phyloP scores from a whole-genome alignment of 495 filamentous ascomycete genomes.

The Daldinia concentrica region DNA sequence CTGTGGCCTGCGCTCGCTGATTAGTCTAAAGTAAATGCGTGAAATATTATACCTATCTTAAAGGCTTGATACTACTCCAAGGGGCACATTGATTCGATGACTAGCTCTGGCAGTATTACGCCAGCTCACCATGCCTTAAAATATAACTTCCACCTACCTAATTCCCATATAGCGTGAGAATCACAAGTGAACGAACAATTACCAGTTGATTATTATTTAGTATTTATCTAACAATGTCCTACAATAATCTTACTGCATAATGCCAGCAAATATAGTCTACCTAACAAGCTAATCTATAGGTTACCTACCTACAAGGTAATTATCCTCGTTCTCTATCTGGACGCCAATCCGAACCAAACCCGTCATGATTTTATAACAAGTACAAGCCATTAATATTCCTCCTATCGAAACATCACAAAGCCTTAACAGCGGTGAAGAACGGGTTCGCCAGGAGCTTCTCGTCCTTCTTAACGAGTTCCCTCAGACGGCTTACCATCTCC shows the following conservation, averaged over 20 bases:
- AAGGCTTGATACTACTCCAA: not conserved
- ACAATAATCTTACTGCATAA: conserved; percentile 1
- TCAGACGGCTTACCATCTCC: conserved; percentile 82
- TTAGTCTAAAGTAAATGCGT: not conserved
- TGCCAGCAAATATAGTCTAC: conserved; percentile 10
- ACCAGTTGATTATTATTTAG: conserved; percentile 5
- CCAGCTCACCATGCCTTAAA: not conserved
- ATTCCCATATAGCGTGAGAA: not conserved
- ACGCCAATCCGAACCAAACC: conserved; percentile 28
- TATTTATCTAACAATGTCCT: conserved; percentile 5
- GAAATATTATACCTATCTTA: not conserved
- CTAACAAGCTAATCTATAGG: conserved; percentile 22
- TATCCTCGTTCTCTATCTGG: conserved; percentile 1
- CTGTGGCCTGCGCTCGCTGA: not conserved
- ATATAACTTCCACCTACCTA: not conserved
- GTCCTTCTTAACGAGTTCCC: conserved; percentile 78
- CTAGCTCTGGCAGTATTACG: not conserved
- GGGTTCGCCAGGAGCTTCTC: conserved; percentile 78
- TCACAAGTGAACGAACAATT: not conserved
- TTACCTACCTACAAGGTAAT: conserved; percentile 10
- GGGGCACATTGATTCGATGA: not conserved
- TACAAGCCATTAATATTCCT: conserved; percentile 15
- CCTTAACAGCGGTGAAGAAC: conserved; percentile 88
- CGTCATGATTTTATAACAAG: conserved; percentile 19
- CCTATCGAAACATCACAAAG: conserved; percentile 61